Percentiles rank a stretch among this genome's conserved stretches.
Evolutionary conservation across 148 eudicot genomes (phyloP).

Genomic region (Rhododendron kiyosumense): DNA sequence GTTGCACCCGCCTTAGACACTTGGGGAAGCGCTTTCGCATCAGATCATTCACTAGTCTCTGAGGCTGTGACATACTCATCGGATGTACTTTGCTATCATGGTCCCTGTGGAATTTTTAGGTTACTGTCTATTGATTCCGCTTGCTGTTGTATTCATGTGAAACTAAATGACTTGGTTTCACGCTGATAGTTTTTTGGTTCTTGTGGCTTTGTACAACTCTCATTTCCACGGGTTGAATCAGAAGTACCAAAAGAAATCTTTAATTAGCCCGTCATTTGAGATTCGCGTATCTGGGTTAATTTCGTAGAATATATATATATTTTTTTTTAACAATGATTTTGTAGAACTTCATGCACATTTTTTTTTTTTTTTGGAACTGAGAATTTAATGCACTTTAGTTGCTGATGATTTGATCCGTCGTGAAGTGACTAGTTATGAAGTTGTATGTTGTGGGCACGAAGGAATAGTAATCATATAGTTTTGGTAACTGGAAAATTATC

Average conservation of each 20-base stretch:
- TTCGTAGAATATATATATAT: no score
- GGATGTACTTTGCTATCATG: neutral
- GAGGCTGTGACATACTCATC: neutral
- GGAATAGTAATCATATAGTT: no score
- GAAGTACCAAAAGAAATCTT: no score
- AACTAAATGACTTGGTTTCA: neutral
- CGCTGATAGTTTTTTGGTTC: neutral
- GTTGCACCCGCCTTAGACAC: neutral
- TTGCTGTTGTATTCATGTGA: neutral
- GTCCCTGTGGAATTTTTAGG: neutral
- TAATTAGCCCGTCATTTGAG: neutral
- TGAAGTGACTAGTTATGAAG: neutral
- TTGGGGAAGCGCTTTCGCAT: neutral
- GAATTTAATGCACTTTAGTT: neutral
- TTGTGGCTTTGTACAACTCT: neutral
- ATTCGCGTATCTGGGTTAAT: no score
- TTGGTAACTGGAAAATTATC: no score
- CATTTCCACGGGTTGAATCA: neutral
- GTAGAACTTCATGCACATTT: neutral
- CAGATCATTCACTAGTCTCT: neutral
- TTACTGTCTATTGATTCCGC: neutral
- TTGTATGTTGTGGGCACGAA: no score
- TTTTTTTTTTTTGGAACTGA: no score
- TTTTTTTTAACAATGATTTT: neutral
- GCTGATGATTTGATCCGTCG: neutral